These are phyloP conservation scores for Graphiopsis chlorocephala DNA, from an alignment of 2,329 filamentous ascomycete species.

Conservation along the genomic window DNA sequence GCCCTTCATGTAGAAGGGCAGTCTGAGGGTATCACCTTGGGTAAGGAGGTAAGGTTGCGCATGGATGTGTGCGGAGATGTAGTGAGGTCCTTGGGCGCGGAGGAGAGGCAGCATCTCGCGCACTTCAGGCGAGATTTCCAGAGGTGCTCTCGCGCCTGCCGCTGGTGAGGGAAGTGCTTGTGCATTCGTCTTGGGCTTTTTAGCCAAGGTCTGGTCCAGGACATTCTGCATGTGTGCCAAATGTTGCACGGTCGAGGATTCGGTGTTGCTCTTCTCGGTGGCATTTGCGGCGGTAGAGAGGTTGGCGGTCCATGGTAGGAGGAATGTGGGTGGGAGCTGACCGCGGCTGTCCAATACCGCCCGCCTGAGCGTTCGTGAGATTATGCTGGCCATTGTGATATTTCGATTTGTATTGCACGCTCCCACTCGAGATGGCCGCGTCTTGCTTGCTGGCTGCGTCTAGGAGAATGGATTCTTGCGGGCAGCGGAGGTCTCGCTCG, in stretches of 20 bases:
- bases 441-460: neutral
- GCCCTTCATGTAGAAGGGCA: constrained; percentile 50
- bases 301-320: constrained; percentile 51
- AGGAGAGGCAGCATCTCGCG: constrained; percentile 67
- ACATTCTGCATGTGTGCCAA: constrained; percentile 1
- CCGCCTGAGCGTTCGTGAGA: constrained; percentile 57
- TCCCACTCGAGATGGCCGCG: neutral
- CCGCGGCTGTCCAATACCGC: constrained; percentile 60
- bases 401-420: neutral
- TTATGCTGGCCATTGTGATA: constrained; percentile 34
- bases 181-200: constrained; percentile 14
- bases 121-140: constrained; percentile 39
- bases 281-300: constrained; percentile 38
- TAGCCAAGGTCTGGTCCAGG: neutral
- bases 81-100: constrained; percentile 69
- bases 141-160: constrained; percentile 8
- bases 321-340: constrained; percentile 51
- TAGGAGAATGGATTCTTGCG: constrained; percentile 10
- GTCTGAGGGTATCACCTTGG: constrained; percentile 47
- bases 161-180: constrained; percentile 28
- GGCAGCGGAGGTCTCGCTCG: constrained; percentile 7
- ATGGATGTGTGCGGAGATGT: constrained; percentile 77
- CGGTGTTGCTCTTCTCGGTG: constrained; percentile 35
- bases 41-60: constrained; percentile 77
- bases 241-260: constrained; percentile 27